Evolutionary conservation across 352 stramenopile genomes (phyloP).

Genomic region (Plasmopara muralis): DNA sequence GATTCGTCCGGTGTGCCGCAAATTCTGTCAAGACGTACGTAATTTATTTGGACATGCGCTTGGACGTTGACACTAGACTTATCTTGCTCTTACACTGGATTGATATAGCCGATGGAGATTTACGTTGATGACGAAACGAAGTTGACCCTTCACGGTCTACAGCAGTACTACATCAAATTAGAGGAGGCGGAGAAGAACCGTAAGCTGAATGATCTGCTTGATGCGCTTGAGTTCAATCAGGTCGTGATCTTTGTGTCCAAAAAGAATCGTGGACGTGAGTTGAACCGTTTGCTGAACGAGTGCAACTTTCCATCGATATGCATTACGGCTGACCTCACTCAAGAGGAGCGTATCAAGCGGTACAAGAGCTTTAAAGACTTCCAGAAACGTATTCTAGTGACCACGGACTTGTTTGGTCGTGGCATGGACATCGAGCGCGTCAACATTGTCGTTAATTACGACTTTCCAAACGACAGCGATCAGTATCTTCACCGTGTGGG

Average conservation of each 20-base stretch:
- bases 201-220: slow-evolving; percentile 99
- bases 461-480: slow-evolving; percentile 98
- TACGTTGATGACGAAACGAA: slow-evolving; percentile 99
- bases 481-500: slow-evolving; percentile 99
- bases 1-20: slow-evolving; percentile 98
- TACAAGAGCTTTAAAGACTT: slow-evolving; percentile 99
- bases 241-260: slow-evolving; percentile 98
- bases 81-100: slow-evolving; percentile 1
- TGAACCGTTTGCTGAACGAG: slow-evolving; percentile 98
- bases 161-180: slow-evolving; percentile 99
- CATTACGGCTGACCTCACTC: slow-evolving; percentile 96
- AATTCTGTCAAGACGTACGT: slow-evolving; percentile 98
- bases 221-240: slow-evolving; percentile 99
- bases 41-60: background rate
- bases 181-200: slow-evolving; percentile 99
- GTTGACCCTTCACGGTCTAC: slow-evolving; percentile 98
- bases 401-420: slow-evolving; percentile 99
- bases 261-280: slow-evolving; percentile 94
- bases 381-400: slow-evolving; percentile 99
- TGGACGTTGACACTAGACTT: background rate
- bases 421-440: slow-evolving; percentile 99
- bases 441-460: slow-evolving; percentile 99
- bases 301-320: slow-evolving; percentile 99
- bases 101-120: slow-evolving; percentile 95
- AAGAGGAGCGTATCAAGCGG: slow-evolving; percentile 96